Percentiles rank a stretch among this genome's conserved stretches.
These are phyloP conservation scores for Phylloporus rhodoxanthus DNA, from an alignment of 768 basidiomycete genomes.

Conservation along the genomic window DNA sequence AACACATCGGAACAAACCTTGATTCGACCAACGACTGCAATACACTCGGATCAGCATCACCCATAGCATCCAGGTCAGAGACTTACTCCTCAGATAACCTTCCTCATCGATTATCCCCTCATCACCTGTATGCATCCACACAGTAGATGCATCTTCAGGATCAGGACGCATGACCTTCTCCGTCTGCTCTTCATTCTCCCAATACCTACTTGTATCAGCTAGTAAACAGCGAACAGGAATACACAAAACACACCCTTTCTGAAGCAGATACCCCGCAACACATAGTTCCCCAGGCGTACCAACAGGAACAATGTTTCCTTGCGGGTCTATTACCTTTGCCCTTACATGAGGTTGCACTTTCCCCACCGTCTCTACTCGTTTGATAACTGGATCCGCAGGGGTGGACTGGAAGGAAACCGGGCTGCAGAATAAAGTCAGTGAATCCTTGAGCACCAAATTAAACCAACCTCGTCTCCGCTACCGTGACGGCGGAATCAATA, in stretches of 20 bases:
- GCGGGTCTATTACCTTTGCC: constrained; percentile 60
- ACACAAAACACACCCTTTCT: constrained; percentile 54
- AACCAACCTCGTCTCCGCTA: constrained; percentile 66
- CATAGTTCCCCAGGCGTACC: constrained; percentile 71
- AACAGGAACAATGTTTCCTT: constrained; percentile 62
- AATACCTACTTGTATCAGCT: constrained; percentile 48
- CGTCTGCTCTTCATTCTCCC: constrained; percentile 70
- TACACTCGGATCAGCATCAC: not conserved
- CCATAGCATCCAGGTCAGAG: not conserved
- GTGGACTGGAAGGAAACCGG: constrained; percentile 83
- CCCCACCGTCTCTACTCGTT: constrained; percentile 80
- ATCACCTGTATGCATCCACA: constrained; percentile 86
- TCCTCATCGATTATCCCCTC: constrained; percentile 77
- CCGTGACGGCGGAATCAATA: constrained; percentile 3
- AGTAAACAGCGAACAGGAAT: not conserved
- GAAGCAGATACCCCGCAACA: constrained; percentile 69
- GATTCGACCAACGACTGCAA: constrained; percentile 67
- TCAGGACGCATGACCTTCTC: constrained; percentile 47
- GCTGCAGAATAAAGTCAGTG: constrained; percentile 32
- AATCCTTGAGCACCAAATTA: not conserved
- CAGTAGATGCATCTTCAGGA: constrained; percentile 42
- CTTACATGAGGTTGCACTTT: constrained; percentile 69
- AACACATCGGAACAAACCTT: constrained; percentile 43
- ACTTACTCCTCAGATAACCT: constrained; percentile 68
- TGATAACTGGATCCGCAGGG: constrained; percentile 58